phyloP scores from a whole-genome alignment of 768 basidiomycete species.

The Gloeostereum incarnatum region DNA sequence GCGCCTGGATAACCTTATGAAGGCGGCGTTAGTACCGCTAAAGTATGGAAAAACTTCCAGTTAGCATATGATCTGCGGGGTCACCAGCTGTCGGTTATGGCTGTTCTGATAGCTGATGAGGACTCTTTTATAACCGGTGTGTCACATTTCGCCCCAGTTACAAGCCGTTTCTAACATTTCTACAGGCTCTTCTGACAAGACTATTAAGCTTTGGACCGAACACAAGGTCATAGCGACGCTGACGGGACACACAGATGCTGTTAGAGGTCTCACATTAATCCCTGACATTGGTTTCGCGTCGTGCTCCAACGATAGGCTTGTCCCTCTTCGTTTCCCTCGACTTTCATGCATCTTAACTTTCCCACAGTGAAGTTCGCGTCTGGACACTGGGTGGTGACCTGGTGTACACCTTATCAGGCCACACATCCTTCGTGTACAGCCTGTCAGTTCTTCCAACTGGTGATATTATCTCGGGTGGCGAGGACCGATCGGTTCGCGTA shows the following conservation, averaged over 20 bases:
- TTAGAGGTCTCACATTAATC: constrained; percentile 74
- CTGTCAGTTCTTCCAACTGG: constrained; percentile 75
- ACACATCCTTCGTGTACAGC: constrained; percentile 95
- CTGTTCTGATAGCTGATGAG: constrained; percentile 72
- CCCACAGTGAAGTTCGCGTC: constrained; percentile 74
- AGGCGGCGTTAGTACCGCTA: constrained; percentile 61
- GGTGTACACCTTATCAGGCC: constrained; percentile 77
- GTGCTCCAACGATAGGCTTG: constrained; percentile 88
- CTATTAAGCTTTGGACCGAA: constrained; percentile 81
- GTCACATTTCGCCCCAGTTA: constrained; percentile 8
- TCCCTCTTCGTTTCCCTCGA: constrained; percentile 3
- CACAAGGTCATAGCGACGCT: constrained; percentile 71
- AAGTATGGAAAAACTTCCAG: constrained; percentile 83
- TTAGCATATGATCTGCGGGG: constrained; percentile 68
- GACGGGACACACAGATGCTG: constrained; percentile 84
- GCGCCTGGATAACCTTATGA: constrained; percentile 1
- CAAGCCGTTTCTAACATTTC: not conserved
- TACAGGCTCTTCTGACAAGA: constrained; percentile 88
- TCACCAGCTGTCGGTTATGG: constrained; percentile 92
- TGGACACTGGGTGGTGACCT: constrained; percentile 82
- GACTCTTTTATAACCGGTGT: constrained; percentile 77
- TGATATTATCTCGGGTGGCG: constrained; percentile 82
- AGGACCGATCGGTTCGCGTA: constrained; percentile 86
- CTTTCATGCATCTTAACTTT: constrained; percentile 4
- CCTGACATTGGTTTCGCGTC: constrained; percentile 91